Evolutionary conservation across 768 basidiomycete species (phyloP), one percentile per base, ranked within the genome.

Genomic region (Tulasnella sp.): DNA sequence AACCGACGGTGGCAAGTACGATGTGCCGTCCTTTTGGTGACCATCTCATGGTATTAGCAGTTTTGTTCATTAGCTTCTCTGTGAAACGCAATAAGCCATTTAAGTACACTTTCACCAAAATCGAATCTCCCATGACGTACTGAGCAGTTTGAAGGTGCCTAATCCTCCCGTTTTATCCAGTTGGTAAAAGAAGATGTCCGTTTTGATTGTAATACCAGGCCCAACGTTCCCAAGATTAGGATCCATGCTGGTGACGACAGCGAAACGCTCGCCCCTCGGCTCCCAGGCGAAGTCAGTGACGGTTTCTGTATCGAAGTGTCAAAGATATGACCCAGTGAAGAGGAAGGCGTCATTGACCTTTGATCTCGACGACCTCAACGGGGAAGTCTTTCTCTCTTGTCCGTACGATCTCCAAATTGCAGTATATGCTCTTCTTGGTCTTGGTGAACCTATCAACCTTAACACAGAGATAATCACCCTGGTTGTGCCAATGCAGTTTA

Each of bases 361-460:
- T 99, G 52, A 95, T 78, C 73, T 99, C 96, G 54, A 98, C 84
- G 41, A 96, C 93, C 71, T 99, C 94, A 34, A 99, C 94, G 1
- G 96, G 96, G 71, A 82, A 92, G 71, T 97, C 90, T 72, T 97
- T 98, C 75, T 99, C 96, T 56, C 95, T 84, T 58, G 97, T 83
- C 55, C 94, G 83, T 79, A 98, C 98, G 60, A 99, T 87, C 75
- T 99, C 96, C 62, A 99, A 78, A 72, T 97, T 99, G 73, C 94
- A 95, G 76, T 92, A 97, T 29, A 88, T 91, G 3, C 93, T 93
- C 75, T 98, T 98, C 74, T 95, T 96, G 3, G 95, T 95, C 75
- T 98, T 98, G 24, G 93, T 94, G 71, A 96, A 93, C 51, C 95
- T 86, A 74, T 98, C 96, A 58, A 99, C 96, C 74, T 96, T 97